Percentiles rank a stretch among this genome's conserved stretches.
Evolutionary conservation across 140 eudicot genomes (phyloP).

Genomic region (Bidens hawaiensis): DNA sequence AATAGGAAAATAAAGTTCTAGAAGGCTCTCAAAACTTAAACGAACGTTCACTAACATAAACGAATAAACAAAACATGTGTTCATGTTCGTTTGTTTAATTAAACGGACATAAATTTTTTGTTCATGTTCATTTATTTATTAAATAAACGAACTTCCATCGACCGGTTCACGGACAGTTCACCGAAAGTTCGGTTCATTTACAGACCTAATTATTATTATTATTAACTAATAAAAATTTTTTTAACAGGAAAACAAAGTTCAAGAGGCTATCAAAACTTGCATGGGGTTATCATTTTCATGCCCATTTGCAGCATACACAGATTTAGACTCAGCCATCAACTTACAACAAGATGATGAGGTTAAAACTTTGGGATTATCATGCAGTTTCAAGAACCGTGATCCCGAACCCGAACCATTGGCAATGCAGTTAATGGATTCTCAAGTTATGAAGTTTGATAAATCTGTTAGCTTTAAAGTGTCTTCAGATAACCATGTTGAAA

Average conservation of each 20-base stretch:
- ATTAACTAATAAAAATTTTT: too few species aligned
- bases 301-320: slow-evolving; percentile 50
- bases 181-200: too few species aligned
- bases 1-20: too few species aligned
- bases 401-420: slow-evolving; percentile 33
- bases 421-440: slow-evolving; percentile 42
- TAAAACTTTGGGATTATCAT: slow-evolving; percentile 46
- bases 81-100: too few species aligned
- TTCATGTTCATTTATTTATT: too few species aligned
- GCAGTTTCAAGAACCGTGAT: slow-evolving; percentile 47
- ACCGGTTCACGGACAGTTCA: too few species aligned
- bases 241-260: slow-evolving; percentile 31
- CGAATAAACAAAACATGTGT: too few species aligned
- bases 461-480: slow-evolving; percentile 47
- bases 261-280: slow-evolving; percentile 45
- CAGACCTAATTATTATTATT: too few species aligned
- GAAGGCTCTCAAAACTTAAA: too few species aligned
- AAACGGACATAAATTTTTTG: too few species aligned
- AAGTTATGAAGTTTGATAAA: slow-evolving; percentile 31
- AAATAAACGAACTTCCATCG: too few species aligned
- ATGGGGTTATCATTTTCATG: slow-evolving; percentile 92
- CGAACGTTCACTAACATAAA: too few species aligned
- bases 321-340: slow-evolving; percentile 44
- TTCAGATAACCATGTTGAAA: slow-evolving; percentile 21
- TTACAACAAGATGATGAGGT: slow-evolving; percentile 38